These are phyloP conservation scores for Paspalum vaginatum DNA, from an alignment of 176 grass and related monocot genomes.

Conservation along the genomic window DNA sequence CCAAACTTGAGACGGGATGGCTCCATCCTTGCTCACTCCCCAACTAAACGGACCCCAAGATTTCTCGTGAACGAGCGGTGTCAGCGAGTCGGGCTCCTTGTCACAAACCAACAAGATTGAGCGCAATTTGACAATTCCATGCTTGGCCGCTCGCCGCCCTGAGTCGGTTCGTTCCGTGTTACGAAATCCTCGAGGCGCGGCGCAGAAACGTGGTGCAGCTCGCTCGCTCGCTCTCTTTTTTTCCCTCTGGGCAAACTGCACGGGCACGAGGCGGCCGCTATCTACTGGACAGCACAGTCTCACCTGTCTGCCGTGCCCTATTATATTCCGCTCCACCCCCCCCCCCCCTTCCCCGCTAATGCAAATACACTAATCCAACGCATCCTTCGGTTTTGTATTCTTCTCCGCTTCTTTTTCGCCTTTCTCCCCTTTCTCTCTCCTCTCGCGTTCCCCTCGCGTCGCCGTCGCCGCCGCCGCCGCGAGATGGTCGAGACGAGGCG, in stretches of 20 bases:
- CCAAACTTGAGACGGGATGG: no score
- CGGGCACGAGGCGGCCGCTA: background rate
- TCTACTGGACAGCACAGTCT: slow-evolving; percentile 35
- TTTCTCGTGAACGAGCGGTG: no score
- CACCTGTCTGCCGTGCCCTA: slow-evolving; percentile 34
- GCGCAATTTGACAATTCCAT: no score
- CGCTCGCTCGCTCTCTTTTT: no score
- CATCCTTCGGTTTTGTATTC: slow-evolving; percentile 24
- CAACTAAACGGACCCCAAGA: no score
- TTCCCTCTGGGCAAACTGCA: background rate
- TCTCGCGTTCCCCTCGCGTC: slow-evolving; percentile 26
- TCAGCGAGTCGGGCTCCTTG: no score
- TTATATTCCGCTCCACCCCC: no score
- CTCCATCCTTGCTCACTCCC: no score
- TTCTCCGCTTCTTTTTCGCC: slow-evolving; percentile 22
- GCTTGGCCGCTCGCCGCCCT: no score
- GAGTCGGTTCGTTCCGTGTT: background rate
- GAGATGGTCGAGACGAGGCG: slow-evolving; percentile 60
- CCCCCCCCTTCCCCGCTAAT: slow-evolving; percentile 8
- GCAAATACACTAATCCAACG: slow-evolving; percentile 28
- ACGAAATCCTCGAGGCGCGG: background rate
- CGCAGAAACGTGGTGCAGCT: background rate
- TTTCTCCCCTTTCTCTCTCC: slow-evolving; percentile 13
- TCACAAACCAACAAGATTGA: no score
- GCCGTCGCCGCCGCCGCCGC: slow-evolving; percentile 37